These are phyloP conservation scores for Cercospora nicotianae DNA, from an alignment of 2,329 filamentous ascomycete genomes.

Conservation along the genomic window DNA sequence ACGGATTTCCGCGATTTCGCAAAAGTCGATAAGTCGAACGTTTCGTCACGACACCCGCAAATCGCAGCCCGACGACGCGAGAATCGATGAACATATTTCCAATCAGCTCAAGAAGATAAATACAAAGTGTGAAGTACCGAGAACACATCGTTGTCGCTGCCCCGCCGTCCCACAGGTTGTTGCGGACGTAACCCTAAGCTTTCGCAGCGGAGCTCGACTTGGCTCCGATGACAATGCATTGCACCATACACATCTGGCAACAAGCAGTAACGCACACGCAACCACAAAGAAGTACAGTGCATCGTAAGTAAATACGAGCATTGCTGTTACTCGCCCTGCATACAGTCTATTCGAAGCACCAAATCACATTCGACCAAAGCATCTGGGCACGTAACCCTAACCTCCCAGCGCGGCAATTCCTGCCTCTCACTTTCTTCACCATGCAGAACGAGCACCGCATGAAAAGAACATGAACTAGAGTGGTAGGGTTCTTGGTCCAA, in stretches of 20 bases:
- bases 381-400: not conserved
- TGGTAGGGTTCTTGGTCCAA: not conserved
- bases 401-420: not conserved
- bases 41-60: not conserved
- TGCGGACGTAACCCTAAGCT: not conserved
- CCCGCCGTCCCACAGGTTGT: slow-evolving; percentile 3
- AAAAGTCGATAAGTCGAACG: not conserved
- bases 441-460: not conserved
- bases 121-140: not conserved
- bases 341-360: not conserved
- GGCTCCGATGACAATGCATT: not conserved
- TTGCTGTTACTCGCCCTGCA: too few relatives aligned
- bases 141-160: not conserved
- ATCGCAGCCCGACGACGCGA: not conserved
- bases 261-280: too few relatives aligned
- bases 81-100: not conserved
- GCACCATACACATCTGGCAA: too few relatives aligned
- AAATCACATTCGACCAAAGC: not conserved
- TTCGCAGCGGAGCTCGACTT: not conserved
- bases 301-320: too few relatives aligned
- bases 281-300: too few relatives aligned
- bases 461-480: not conserved
- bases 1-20: not conserved
- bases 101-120: not conserved
- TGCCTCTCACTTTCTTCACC: not conserved